Evolutionary conservation across 139 green algal genomes (phyloP), one percentile per base, ranked within the genome.

Genomic region (Haematococcus sp.): DNA sequence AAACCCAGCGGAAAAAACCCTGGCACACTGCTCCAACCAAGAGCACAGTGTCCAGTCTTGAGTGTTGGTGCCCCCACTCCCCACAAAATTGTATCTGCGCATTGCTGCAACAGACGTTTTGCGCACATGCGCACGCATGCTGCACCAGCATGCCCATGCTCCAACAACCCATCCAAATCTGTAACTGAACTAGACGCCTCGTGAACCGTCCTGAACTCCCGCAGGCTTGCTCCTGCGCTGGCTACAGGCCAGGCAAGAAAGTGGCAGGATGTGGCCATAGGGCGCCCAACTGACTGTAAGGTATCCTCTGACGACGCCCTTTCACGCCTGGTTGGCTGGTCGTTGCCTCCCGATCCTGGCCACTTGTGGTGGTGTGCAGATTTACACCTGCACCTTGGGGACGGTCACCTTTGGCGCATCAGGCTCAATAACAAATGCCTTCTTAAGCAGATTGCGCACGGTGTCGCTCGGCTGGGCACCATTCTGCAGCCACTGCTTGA

Each of bases 401-500:
- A 78, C 56, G 28, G 63, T 70, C 19, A 85, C 64, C 70, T 81
- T 81, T 23, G 73, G 25, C 15, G 61, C 28, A 58, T 79, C 68
- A 20, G 79, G 74, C 72, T 82, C 67, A 52, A 91, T 88, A 30
- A 89, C 78, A 32, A 76, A 82, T 2, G 91, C 92, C 79, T 93
- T 93, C 68, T 92, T 91, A n/a, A 98, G 83, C 60, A 97, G 80
- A 63, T 83, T 81, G 31, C 68, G 76, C 22, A 96, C 93, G n/a
- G 92, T 97, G 4, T 97, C 90, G 22, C 86, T 93, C 0, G 94
- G 94, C 84, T 93, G 79, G 4, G 93, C 94, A 11, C 94, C 94
- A 23, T 90, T 84, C 4, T 33, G 35, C 16, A 98, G 77, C 94
- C 94, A 98, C 82, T 95, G 91, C 88, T 97, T 98, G 81, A 98